These are phyloP conservation scores for Drechslera avenae DNA, from an alignment of 2,329 filamentous ascomycete genomes.

Conservation along the genomic window DNA sequence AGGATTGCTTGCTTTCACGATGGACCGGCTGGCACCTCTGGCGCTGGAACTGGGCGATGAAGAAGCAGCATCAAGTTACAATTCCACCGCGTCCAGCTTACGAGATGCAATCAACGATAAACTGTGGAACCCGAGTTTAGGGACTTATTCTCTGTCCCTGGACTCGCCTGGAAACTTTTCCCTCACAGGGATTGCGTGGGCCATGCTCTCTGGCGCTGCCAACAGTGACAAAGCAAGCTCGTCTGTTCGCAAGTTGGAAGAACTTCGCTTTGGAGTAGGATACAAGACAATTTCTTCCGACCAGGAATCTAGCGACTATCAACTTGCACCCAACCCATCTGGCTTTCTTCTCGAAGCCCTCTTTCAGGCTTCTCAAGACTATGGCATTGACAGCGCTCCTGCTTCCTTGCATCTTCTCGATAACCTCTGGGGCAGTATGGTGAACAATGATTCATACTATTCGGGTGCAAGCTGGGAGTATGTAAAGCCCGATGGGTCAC, in stretches of 20 bases:
- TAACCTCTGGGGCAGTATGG: conserved; percentile 52
- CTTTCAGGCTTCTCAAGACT: conserved; percentile 28
- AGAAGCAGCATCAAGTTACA: not conserved
- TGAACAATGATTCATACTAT: conserved; percentile 42
- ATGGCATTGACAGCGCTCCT: conserved; percentile 4
- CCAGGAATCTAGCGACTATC: conserved; percentile 16
- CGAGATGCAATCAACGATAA: conserved; percentile 5
- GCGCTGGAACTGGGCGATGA: not conserved
- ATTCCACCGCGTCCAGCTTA: not conserved
- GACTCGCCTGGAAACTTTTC: conserved; percentile 39
- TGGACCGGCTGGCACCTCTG: not conserved
- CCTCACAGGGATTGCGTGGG: conserved; percentile 41
- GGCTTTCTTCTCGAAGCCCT: conserved; percentile 52
- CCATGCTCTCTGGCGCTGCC: conserved; percentile 44
- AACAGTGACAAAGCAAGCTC: conserved; percentile 37
- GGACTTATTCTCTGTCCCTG: conserved; percentile 40
- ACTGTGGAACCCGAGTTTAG: conserved; percentile 43
- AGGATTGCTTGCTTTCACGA: not conserved
- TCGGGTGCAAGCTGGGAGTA: conserved; percentile 56
- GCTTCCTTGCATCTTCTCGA: conserved; percentile 42
- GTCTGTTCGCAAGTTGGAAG: conserved; percentile 37
- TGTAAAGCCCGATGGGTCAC: conserved; percentile 46
- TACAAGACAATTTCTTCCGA: conserved; percentile 11
- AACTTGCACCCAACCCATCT: conserved; percentile 52
- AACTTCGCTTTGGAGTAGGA: not conserved